A percentile compares a stretch with the other conserved stretches of the same genome.
These are phyloP conservation scores for Moringa oleifera DNA, from an alignment of 345 rosid species.

Conservation along the genomic window DNA sequence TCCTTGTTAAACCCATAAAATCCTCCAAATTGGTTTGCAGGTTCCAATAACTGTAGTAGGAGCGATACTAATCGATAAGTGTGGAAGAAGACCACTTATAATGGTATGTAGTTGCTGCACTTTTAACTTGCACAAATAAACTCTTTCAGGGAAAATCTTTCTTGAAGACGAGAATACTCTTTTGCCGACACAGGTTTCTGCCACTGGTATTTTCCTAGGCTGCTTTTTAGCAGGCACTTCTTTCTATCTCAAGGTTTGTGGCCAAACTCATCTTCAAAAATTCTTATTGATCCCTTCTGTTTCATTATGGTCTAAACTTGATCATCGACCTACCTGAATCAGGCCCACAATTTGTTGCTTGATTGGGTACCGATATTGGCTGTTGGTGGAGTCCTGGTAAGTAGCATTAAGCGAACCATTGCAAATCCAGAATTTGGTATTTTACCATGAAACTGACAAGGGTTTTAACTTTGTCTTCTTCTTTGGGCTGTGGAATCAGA, in stretches of 20 bases:
- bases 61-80: slow-evolving; percentile 66
- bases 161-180: not conserved
- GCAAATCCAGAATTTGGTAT: not conserved
- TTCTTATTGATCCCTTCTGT: not conserved
- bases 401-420: slow-evolving; percentile 7
- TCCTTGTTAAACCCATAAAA: not conserved
- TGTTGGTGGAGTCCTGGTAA: slow-evolving; percentile 71
- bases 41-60: slow-evolving; percentile 79
- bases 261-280: too few relatives aligned
- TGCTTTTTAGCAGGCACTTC: slow-evolving; percentile 69
- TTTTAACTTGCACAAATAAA: not conserved
- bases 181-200: slow-evolving; percentile 45
- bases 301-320: slow-evolving; percentile 8
- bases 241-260: slow-evolving; percentile 61
- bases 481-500: slow-evolving; percentile 26
- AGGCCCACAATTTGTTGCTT: slow-evolving; percentile 53
- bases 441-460: not conserved
- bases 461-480: not conserved
- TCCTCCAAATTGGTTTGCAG: slow-evolving; percentile 23
- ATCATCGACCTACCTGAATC: slow-evolving; percentile 9
- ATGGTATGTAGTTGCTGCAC: slow-evolving; percentile 41
- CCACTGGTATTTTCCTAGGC: slow-evolving; percentile 72
- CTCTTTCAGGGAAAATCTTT: not conserved
- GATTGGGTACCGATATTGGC: slow-evolving; percentile 68
- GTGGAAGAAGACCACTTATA: slow-evolving; percentile 87